Evolutionary conservation across 495 filamentous ascomycete species (phyloP).

Genomic region (Annulohypoxylon bovei): DNA sequence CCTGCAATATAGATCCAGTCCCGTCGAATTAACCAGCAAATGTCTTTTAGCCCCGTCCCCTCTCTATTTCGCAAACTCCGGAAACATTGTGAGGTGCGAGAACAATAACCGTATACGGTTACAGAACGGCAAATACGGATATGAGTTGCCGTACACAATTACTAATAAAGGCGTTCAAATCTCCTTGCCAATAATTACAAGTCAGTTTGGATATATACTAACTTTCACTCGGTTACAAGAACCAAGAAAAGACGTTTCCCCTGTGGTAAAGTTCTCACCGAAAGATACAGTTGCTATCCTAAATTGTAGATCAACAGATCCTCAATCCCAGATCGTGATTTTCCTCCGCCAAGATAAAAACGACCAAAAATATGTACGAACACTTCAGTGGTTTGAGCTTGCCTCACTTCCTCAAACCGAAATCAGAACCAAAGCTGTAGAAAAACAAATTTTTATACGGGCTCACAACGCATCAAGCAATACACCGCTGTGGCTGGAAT

Average conservation of each 20-base stretch:
- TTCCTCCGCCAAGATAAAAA: background rate
- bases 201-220: background rate
- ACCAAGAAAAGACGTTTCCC: background rate
- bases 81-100: background rate
- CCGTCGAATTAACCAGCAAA: background rate
- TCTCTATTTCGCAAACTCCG: background rate
- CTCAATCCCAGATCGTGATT: background rate
- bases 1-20: background rate
- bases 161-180: background rate
- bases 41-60: background rate
- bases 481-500: background rate
- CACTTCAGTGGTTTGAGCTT: background rate
- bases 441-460: background rate
- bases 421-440: background rate
- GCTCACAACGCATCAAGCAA: background rate
- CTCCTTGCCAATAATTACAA: background rate
- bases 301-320: background rate
- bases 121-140: background rate
- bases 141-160: background rate
- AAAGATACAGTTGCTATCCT: background rate
- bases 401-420: background rate
- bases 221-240: background rate
- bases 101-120: background rate
- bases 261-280: background rate
- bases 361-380: background rate